Base-by-base conservation (phyloP, 2,329 filamentous ascomycete genomes). In the Paraconiothyrium sp. region DNA sequence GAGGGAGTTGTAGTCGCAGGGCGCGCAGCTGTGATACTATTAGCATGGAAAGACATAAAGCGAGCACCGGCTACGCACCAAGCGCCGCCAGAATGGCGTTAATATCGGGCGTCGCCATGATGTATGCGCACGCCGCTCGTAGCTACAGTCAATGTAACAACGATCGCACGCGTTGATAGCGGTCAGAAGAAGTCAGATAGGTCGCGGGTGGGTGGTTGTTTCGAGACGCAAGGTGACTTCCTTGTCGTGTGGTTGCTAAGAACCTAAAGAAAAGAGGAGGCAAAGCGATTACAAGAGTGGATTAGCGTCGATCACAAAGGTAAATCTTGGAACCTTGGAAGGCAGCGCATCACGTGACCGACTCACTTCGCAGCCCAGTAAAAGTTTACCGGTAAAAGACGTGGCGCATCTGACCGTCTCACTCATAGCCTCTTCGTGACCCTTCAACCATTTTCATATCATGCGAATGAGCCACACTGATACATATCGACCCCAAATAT, bases 1-100 rank as follows among this genome's bases (percentile, higher is more conserved):
- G 81, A 78, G 20, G 83, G 83, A 13, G 82, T 81, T 30, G 79
- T 78, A 59, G 81, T 80, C 47, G 83, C 79, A 55, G 81, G 80
- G 43, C 70, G 68, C 66, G 84, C 83, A 39, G 72, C 72, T 68
- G 84, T 84, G 83, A 65, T 22, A 35, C n/a, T 22, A 41, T 37
- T 24, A 59, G 47, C 70, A 39, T 72, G 65, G 58, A 32, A 54
- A 39, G 30, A 16, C 39, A 16, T 30, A 35, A 47, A 14, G 48
- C 22, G 16, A 44, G 54, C 44, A 34, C 16, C 39, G 37, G 52
- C 35, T 34, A 64, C 75, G 48, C 72, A 79, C 77, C 77, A 30
- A 79, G 71, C 44, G 77, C 77, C 55, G 74, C 74, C 57, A 79
- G 72, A 60, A 79, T 78, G 59, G 76, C 74, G 63, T 75, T 75